Evolutionary conservation across 73 alveolate genomes (phyloP).

Genomic region (Paramecium bursaria): DNA sequence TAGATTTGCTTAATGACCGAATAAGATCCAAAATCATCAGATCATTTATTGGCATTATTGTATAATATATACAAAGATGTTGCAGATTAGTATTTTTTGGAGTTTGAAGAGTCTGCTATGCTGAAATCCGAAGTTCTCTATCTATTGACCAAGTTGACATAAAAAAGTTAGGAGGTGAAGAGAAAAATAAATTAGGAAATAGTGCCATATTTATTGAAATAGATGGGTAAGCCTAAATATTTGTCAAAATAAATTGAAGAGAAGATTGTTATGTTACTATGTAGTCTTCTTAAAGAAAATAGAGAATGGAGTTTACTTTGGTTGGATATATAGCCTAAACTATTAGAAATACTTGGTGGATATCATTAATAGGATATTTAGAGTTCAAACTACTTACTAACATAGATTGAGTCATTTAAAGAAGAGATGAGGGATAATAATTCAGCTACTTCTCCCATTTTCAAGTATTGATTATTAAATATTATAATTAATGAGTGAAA

Average conservation of each 20-base stretch:
- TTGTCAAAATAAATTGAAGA: constrained; percentile 13
- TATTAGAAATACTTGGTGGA: not conserved
- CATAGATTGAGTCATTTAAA: not conserved
- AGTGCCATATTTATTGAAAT: constrained; percentile 20
- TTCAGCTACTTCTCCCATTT: too few relatives aligned
- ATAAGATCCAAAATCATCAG: constrained; percentile 1
- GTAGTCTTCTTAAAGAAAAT: constrained; percentile 33
- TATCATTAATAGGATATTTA: constrained; percentile 18
- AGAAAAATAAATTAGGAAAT: constrained; percentile 25
- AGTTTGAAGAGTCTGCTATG: constrained; percentile 13
- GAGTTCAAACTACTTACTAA: not conserved
- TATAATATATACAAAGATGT: not conserved
- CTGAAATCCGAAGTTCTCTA: constrained; percentile 1
- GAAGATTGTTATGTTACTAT: constrained; percentile 11
- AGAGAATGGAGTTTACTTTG: constrained; percentile 38
- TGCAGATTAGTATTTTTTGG: constrained; percentile 31
- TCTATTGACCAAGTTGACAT: constrained; percentile 17
- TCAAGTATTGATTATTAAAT: too few relatives aligned
- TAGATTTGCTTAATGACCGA: constrained; percentile 34
- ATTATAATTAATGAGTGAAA: too few relatives aligned
- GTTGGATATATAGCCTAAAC: not conserved
- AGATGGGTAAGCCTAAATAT: not conserved
- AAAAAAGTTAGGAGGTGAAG: constrained; percentile 26
- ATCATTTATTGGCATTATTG: constrained; percentile 20
- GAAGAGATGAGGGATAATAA: too few relatives aligned